These are phyloP conservation scores for Thymus mandschuricus DNA, from an alignment of 257 asterid genomes.

Conservation along the genomic window DNA sequence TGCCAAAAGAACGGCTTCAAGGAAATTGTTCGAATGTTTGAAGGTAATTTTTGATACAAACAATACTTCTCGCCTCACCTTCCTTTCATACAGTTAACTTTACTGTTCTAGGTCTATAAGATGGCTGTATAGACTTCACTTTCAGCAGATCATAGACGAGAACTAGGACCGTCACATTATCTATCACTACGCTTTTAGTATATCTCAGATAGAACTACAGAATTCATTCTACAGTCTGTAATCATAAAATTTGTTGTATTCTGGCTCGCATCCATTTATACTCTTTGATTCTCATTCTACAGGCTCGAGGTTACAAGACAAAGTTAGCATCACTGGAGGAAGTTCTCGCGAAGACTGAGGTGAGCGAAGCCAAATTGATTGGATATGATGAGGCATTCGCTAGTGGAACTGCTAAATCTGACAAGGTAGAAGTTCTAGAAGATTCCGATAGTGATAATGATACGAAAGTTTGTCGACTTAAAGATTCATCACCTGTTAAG, in stretches of 20 bases:
- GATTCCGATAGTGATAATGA: slow-evolving; percentile 37
- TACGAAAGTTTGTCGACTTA: slow-evolving; percentile 38
- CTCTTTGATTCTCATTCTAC: slow-evolving; percentile 36
- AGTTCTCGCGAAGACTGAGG: slow-evolving; percentile 50
- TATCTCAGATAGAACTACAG: slow-evolving; percentile 3
- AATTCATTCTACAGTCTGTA: background rate
- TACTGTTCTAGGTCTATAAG: background rate
- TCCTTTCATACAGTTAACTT: background rate
- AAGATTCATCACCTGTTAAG: slow-evolving; percentile 34
- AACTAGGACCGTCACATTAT: background rate
- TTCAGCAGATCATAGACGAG: slow-evolving; percentile 13
- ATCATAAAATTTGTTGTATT: background rate
- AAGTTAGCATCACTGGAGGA: slow-evolving; percentile 65
- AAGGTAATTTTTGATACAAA: slow-evolving; percentile 53
- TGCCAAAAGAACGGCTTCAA: slow-evolving; percentile 66
- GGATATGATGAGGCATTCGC: slow-evolving; percentile 76
- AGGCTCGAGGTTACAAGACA: slow-evolving; percentile 74
- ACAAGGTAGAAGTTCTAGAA: slow-evolving; percentile 38
- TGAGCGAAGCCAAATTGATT: slow-evolving; percentile 65
- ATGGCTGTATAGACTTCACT: slow-evolving; percentile 2
- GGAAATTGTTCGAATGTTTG: slow-evolving; percentile 46
- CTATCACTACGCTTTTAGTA: background rate
- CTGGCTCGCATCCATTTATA: slow-evolving; percentile 11
- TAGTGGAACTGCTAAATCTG: slow-evolving; percentile 30
- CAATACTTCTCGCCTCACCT: background rate